A percentile compares a stretch with the other conserved stretches of the same genome.
Evolutionary conservation across 768 basidiomycete genomes (phyloP).

Genomic region (Mycena belliarum): DNA sequence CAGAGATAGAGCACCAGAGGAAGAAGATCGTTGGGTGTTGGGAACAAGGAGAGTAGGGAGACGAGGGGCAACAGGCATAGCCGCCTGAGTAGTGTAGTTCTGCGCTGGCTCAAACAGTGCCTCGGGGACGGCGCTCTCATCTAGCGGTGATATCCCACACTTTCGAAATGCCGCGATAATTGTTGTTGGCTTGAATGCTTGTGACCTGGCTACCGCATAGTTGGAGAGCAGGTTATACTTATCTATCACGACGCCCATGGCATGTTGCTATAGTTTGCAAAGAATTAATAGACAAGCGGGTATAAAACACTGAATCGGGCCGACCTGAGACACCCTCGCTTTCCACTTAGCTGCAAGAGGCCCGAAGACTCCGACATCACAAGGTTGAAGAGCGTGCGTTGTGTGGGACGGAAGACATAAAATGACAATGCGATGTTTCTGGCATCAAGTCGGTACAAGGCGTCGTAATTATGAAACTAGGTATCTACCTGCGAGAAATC

Average conservation of each 20-base stretch:
- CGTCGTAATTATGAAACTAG: too few relatives aligned
- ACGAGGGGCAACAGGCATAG: neutral
- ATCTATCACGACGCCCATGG: neutral
- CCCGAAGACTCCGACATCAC: conserved; percentile 38
- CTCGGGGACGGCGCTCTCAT: conserved; percentile 12
- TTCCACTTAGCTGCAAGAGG: conserved; percentile 30
- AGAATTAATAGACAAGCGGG: neutral
- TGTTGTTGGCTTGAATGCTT: conserved; percentile 14
- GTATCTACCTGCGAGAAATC: conserved; percentile 19
- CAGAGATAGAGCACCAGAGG: too few relatives aligned
- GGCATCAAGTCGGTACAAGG: too few relatives aligned
- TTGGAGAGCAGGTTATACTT: conserved; percentile 19
- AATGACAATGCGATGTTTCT: conserved; percentile 28
- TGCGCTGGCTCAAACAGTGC: conserved; percentile 1
- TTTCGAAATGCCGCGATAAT: conserved; percentile 20
- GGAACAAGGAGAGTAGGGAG: conserved; percentile 1
- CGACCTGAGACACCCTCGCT: neutral
- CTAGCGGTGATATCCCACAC: conserved; percentile 23
- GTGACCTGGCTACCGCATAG: conserved; percentile 11
- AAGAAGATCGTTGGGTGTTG: neutral
- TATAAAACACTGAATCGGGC: neutral
- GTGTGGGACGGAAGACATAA: conserved; percentile 22
- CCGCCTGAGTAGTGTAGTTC: conserved; percentile 2
- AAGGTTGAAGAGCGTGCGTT: conserved; percentile 6
- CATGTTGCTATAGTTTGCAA: neutral